Conservation (phyloP, 257 asterid genomes). For the Lycium ferocissimum region DNA sequence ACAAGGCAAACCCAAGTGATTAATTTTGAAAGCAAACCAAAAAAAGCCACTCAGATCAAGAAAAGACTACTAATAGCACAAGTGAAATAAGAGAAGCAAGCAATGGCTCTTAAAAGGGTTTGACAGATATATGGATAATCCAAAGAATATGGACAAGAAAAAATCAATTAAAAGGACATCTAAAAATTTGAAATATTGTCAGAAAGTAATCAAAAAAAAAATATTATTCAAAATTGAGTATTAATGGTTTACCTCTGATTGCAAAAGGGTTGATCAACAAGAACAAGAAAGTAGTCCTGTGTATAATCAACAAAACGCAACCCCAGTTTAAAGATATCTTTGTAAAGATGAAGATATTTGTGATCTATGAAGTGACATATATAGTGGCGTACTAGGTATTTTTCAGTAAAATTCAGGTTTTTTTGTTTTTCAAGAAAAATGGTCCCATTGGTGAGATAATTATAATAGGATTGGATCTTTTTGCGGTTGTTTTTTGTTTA, state of each 20-base stretch:
- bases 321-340: background rate
- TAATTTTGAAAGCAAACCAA: constrained; percentile 2
- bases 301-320: background rate
- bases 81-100: constrained; percentile 22
- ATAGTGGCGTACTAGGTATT: background rate
- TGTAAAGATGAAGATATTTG: background rate
- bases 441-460: constrained; percentile 14
- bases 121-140: constrained; percentile 42
- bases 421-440: background rate
- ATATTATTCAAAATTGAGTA: background rate
- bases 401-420: background rate
- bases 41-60: constrained; percentile 24
- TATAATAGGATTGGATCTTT: background rate
- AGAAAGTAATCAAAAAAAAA: constrained; percentile 3
- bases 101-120: constrained; percentile 38
- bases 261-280: constrained; percentile 1
- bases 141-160: constrained; percentile 46
- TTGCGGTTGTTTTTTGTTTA: background rate
- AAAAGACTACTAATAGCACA: constrained; percentile 11
- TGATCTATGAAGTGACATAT: background rate
- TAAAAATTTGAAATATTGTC: background rate
- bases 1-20: constrained; percentile 8
- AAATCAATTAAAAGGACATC: constrained; percentile 29
- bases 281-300: background rate
- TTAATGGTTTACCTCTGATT: constrained; percentile 15